These are phyloP conservation scores for Geotrichum citri-aurantii DNA, from an alignment of 1,139 yeast species.

Conservation along the genomic window DNA sequence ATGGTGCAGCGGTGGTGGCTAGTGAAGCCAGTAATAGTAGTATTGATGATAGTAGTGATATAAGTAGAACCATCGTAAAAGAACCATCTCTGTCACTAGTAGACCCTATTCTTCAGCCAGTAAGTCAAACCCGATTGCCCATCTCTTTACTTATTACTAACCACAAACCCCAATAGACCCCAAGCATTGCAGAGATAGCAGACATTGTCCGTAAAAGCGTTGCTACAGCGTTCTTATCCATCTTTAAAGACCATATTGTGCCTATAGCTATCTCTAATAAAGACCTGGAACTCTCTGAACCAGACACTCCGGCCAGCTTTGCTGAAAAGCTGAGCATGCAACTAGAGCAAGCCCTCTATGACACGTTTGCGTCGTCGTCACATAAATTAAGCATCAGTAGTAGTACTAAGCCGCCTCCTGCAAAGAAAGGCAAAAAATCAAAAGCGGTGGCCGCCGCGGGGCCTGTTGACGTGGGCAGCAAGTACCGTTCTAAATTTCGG, in stretches of 20 bases:
- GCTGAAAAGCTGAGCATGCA: conserved; percentile 39
- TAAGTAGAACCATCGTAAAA: neutral
- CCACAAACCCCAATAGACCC: neutral
- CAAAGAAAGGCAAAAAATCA: conserved; percentile 19
- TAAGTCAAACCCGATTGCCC: neutral
- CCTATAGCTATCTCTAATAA: conserved; percentile 37
- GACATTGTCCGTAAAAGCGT: conserved; percentile 40
- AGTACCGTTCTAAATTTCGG: conserved; percentile 51
- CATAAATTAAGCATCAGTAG: conserved; percentile 18
- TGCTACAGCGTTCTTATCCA: conserved; percentile 36
- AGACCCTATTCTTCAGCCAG: neutral
- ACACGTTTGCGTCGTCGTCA: conserved; percentile 32
- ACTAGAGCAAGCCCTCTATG: conserved; percentile 40
- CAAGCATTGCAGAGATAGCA: conserved; percentile 6
- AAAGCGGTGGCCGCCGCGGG: conserved; percentile 21
- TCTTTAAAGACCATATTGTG: conserved; percentile 40
- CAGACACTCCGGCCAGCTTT: conserved; percentile 39
- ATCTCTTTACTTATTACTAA: neutral
- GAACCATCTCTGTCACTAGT: neutral
- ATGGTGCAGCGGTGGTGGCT: neutral
- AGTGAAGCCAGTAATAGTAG: neutral
- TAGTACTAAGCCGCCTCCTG: conserved; percentile 3
- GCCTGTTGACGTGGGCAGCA: conserved; percentile 35
- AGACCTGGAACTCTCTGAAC: conserved; percentile 33
- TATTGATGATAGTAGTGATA: neutral